These are phyloP conservation scores for Aspergillus ustus DNA, from an alignment of 2,329 filamentous ascomycete genomes.

Conservation along the genomic window DNA sequence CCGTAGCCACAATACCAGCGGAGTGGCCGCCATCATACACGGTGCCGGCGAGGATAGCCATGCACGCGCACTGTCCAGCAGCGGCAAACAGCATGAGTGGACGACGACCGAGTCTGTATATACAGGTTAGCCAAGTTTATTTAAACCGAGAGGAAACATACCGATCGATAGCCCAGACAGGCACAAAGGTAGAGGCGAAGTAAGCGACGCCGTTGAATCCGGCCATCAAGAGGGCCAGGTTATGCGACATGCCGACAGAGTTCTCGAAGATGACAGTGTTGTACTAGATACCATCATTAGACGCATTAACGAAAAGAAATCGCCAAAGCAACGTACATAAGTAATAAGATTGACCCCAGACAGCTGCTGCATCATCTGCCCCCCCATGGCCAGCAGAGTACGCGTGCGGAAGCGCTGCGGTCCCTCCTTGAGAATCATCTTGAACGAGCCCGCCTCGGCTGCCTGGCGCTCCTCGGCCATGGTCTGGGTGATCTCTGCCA, in stretches of 20 bases:
- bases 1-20: conserved; percentile 48
- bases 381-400: conserved; percentile 35
- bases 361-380: conserved; percentile 41
- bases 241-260: conserved; percentile 49
- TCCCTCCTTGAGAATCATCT: conserved; percentile 30
- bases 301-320: not conserved
- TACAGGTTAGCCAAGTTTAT: conserved; percentile 1
- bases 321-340: conserved; percentile 21
- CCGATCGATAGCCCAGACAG: conserved; percentile 45
- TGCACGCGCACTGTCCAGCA: conserved; percentile 55
- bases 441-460: conserved; percentile 28
- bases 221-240: conserved; percentile 39
- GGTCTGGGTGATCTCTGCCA: conserved; percentile 29
- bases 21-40: conserved; percentile 44
- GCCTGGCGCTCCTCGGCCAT: conserved; percentile 31
- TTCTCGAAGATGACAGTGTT: conserved; percentile 53
- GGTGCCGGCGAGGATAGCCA: conserved; percentile 54
- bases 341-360: conserved; percentile 37
- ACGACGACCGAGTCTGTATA: conserved; percentile 52
- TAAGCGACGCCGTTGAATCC: conserved; percentile 51
- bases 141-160: conserved; percentile 3
- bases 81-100: conserved; percentile 65
- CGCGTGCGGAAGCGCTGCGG: conserved; percentile 31
- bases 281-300: conserved; percentile 24
- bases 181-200: conserved; percentile 43